Evolutionary conservation across 352 stramenopile genomes (phyloP).

Genomic region (Pythium oligandrum): DNA sequence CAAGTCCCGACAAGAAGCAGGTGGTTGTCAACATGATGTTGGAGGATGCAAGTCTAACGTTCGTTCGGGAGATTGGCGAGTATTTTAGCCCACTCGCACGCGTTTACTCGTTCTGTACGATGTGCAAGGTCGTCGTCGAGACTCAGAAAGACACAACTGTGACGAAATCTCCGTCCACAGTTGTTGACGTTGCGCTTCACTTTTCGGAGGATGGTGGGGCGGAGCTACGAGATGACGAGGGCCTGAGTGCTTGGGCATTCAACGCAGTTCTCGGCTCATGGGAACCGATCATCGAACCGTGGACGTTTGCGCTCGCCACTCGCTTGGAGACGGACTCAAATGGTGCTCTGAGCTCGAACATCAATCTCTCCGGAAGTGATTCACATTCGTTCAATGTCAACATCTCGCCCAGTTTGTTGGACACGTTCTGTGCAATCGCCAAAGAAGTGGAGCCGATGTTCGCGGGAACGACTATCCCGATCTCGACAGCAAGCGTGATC

Average conservation of each 20-base stretch:
- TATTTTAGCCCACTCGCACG: conserved; percentile 67
- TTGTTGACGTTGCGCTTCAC: conserved; percentile 35
- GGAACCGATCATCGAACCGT: conserved; percentile 77
- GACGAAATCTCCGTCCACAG: conserved; percentile 3
- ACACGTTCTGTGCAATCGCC: conserved; percentile 49
- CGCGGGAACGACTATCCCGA: conserved; percentile 14
- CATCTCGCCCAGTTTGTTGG: conserved; percentile 56
- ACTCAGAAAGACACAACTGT: conserved; percentile 11
- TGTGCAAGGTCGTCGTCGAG: conserved; percentile 57
- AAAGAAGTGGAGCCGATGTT: conserved; percentile 55
- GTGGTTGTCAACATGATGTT: conserved; percentile 48
- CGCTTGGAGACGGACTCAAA: conserved; percentile 29
- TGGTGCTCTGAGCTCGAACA: conserved; percentile 46
- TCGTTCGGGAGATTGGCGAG: conserved; percentile 68
- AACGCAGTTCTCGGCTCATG: conserved; percentile 69
- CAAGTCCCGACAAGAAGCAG: conserved; percentile 13
- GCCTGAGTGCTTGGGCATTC: conserved; percentile 74
- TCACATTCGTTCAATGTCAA: conserved; percentile 63
- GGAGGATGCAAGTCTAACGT: conserved; percentile 63
- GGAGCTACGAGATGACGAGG: conserved; percentile 57
- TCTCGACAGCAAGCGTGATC: conserved; percentile 59
- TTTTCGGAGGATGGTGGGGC: conserved; percentile 52
- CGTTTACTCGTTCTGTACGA: conserved; percentile 56
- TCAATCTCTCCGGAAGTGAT: conserved; percentile 51
- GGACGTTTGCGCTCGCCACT: conserved; percentile 52